Evolutionary conservation across 441 rosid species (phyloP).

Genomic region (California macrophylla): DNA sequence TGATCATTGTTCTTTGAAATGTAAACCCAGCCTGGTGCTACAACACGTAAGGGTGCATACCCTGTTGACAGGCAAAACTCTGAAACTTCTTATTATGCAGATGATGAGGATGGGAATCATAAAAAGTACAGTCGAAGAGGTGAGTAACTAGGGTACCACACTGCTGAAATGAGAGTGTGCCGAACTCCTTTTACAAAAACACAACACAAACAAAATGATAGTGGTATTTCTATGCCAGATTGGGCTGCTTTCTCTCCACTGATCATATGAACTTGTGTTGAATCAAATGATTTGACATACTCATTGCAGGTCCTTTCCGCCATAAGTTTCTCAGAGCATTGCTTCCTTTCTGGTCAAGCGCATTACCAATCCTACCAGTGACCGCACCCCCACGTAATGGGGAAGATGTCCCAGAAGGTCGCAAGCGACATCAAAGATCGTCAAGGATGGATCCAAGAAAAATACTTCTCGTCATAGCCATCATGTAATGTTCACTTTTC

Average conservation of each 20-base stretch:
- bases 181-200: background rate
- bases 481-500: conserved; percentile 51
- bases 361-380: conserved; percentile 89
- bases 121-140: conserved; percentile 88
- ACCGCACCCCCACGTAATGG: conserved; percentile 83
- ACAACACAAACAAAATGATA: background rate
- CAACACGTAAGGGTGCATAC: conserved; percentile 69
- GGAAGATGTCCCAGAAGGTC: conserved; percentile 61
- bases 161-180: background rate
- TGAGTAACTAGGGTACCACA: conserved; percentile 17
- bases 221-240: background rate
- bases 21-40: conserved; percentile 58
- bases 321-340: conserved; percentile 84
- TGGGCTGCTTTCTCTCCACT: background rate
- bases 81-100: conserved; percentile 69
- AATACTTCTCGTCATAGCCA: conserved; percentile 74
- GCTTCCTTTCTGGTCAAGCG: conserved; percentile 96
- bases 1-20: conserved; percentile 7
- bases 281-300: background rate
- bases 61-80: conserved; percentile 69
- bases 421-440: conserved; percentile 51
- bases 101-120: conserved; percentile 80
- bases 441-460: conserved; percentile 83
- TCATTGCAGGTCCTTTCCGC: conserved; percentile 66
- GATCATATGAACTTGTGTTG: background rate